Base-by-base conservation (phyloP, 805 yeast species). In the Kodamaea kaohsiungensis region DNA sequence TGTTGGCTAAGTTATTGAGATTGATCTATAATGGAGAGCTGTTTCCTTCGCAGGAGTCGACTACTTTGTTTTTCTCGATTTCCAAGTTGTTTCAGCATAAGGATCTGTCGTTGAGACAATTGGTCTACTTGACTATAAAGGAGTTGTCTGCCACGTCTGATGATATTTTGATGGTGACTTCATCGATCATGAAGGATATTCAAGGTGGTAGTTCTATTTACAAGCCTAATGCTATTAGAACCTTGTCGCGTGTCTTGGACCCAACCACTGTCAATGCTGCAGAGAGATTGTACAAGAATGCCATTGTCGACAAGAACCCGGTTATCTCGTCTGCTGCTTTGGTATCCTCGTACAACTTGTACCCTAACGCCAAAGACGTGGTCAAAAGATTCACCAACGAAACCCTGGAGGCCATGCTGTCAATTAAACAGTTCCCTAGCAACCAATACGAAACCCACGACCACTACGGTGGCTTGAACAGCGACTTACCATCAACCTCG, bases 161-260 rank as follows among this genome's bases (percentile, higher is more conserved):
- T 61, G 98, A 95, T 71, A 91, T 91, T 54, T 82, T 95, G 71
- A 95, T 95, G 98, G 98, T 93, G 25, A 95, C 99, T 25, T 90
- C 97, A 2, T 91, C 97, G 25, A 92, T 95, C 67, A 95, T 95
- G 98, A 92, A 92, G 74, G 99, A 95, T 74, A 90, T 95, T 52
- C 98, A 96, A 74, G 87, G 86, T 60, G 93, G 93, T 54, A 96
- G 90, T 56, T 77, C 84, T 59, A 77, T 91, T 57, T 91, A 88
- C 73, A 91, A 91, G 67, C 97, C 99, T 53, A 88, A 95, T 68
- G 98, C 99, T 19, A 88, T 95, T 59, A 85, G 99, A 70, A 88
- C 98, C 0, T 80, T 95, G 64, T 85, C 92, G 17, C 83, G 96
- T 60, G 96, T 95, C 38, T 80, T 95, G 66, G 99, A 95, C 69